Evolutionary conservation across 768 basidiomycete genomes (phyloP), one percentile per base, ranked within the genome.

Genomic region (Fibroporia radiculosa): DNA sequence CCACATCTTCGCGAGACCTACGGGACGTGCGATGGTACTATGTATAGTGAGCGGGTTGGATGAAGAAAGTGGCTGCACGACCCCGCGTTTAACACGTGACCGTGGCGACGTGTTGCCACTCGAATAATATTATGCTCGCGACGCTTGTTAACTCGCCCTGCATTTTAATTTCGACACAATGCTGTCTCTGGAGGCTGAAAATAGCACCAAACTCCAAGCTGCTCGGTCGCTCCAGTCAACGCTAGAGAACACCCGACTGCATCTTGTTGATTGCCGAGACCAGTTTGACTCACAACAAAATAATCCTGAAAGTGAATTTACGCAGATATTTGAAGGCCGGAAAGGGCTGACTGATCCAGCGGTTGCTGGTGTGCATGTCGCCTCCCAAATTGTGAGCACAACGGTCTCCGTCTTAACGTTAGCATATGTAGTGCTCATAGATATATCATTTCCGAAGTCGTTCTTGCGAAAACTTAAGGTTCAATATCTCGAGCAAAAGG

Each of bases 401-500:
- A 10, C 20, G 18, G 14, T 22, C 42, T 18, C 35, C 14, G 14
- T 23, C 4, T 19, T 10, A 35, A 10, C 6, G 7, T 34, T 14
- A 18, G n/a, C n/a, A n/a, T n/a, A n/a, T n/a, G n/a, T n/a, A n/a
- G n/a, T n/a, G n/a, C n/a, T n/a, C n/a, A n/a, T n/a, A n/a, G 7
- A 32, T 32, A 27, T 42, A 4, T 44, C n/a, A 31, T 27, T 14
- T 39, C n/a, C 2, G 13, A 42, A 87, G 86, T 69, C 79, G 6
- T 86, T 80, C 53, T 67, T 91, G 16, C 73, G 82, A 19, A 87
- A 87, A 55, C 76, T 93, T 22, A 93, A 93, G 63, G 91, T 89
- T 56, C 84, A 87, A 51, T 92, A 90, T 58, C 67, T 92, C 14
- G 89, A 95, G 56, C 87, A 91, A 61, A 87, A 91, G 52, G 87